Evolutionary conservation across 164 flowering plant genomes (phyloP), one percentile per base, ranked within the genome.

Genomic region (Echeveria elegans): DNA sequence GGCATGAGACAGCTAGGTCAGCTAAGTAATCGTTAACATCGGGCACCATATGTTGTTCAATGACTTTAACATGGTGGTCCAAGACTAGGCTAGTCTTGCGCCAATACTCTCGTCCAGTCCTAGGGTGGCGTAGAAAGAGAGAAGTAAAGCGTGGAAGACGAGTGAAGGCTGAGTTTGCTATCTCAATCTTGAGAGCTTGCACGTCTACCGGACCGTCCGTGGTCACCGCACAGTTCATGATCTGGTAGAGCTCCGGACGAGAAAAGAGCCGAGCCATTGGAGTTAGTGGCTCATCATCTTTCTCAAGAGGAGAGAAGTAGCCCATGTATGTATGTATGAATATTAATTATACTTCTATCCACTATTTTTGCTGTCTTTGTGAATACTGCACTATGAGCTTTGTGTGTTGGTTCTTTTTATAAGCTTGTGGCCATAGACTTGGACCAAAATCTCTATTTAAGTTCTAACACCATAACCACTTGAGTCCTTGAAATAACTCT

Each of bases 71-170:
- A 73, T 88, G 93, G 18, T 72, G 70, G 67, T 81, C 82, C n/a
- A 86, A 0, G 36, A 82, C 83, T 37, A 86, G 63, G 7, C 77
- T 30, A 24, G 76, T 77, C 59, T 36, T 67, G 11, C 76, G 74
- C 94, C 94, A 88, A 47, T 64, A 69, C 74, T 86, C 84, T n/a
- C 56, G 31, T 31, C 88, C 89, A 21, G 60, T 53, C 31, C 64
- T 21, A 7, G 43, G 45, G 78, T 88, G 78, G 26, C 76, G 72
- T 10, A 84, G 80, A 68, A 84, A 53, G 29, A 88, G 73, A 69
- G 88, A 82, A 56, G 75, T 68, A 76, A 88, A 88, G 47, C 90
- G 72, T 0, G 93, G 93, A 72, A 79, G 88, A 30, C 76, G 37
- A 32, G 76, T 37, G 71, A 86, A 63, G 60, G 74, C 2, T 3